Base-by-base conservation (phyloP, 441 rosid species). In the Pelargonium exstipulatum region DNA sequence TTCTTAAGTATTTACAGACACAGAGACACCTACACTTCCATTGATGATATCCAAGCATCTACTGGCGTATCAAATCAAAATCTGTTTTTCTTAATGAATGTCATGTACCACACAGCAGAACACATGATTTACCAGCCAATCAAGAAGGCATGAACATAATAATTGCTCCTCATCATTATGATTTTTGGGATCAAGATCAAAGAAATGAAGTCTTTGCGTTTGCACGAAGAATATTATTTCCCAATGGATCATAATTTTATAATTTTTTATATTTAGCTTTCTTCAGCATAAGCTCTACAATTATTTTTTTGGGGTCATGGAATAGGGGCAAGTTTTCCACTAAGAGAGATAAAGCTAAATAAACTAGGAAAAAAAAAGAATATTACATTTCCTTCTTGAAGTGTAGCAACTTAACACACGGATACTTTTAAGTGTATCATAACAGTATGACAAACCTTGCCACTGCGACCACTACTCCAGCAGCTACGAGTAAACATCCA, bases 401-500 rank as follows among this genome's bases (percentile, higher is more conserved):
- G 13, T 46, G 53, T 13, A 16, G 4, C 55, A n/a, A 49, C n/a
- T 46, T 46, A 49, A 49, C 17, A 49, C 14, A 17, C 14, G 17
- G 17, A n/a, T 49, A 49, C 14, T 49, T 12, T 49, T 49, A 13
- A 4, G 16, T 2, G 55, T 17, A 49, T 49, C 55, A 49, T 16
- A 49, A 49, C 3, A 49, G 57, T 3, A 20, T 42, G 9, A 37
- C 26, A 57, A 73, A 92, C 96, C 98, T 86, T 74, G 88, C 70
- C 82, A 92, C 91, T 62, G 98, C 95, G 63, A 87, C 75, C 42
- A 85, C 83, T 29, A 92, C 93, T 20, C 96, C 98, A 49, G 70
- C 57, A 57, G 88, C 96, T n/a, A 92, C 93, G 77, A 92, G 88
- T 53, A 88, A 80, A 81, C 95, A 92, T 69, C 96, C 96, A 43